Conservation (phyloP, 371 early-diverging fungal species). For the Gilbertella persicaria region DNA sequence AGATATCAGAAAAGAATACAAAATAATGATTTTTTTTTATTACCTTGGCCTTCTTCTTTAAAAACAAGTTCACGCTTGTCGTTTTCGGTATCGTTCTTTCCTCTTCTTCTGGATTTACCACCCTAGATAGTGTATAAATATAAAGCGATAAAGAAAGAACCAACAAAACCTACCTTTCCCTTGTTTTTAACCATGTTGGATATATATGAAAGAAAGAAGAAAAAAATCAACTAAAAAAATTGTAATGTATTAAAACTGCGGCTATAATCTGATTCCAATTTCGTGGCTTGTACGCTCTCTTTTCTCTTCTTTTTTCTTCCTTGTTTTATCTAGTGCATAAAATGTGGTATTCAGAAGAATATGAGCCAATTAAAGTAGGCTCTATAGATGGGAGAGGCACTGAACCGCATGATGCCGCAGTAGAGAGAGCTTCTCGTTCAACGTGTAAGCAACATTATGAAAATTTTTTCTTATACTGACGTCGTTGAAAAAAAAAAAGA, state of each 20-base stretch:
- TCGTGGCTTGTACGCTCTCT: constrained; percentile 26
- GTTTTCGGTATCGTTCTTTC: constrained; percentile 96
- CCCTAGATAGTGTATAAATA: constrained; percentile 57
- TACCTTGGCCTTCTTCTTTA: constrained; percentile 93
- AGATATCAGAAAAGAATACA: neutral
- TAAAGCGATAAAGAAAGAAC: neutral
- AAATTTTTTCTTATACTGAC: constrained; percentile 1
- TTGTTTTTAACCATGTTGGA: constrained; percentile 32
- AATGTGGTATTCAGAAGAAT: constrained; percentile 59
- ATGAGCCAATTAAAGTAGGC: constrained; percentile 57
- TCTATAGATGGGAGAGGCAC: constrained; percentile 59
- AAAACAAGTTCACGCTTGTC: constrained; percentile 95
- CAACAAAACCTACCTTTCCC: constrained; percentile 25
- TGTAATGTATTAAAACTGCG: constrained; percentile 22
- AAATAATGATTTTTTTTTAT: constrained; percentile 2
- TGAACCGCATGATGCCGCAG: constrained; percentile 54
- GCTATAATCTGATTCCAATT: constrained; percentile 4
- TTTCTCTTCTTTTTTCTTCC: neutral
- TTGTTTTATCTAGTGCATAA: neutral
- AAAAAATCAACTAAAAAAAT: constrained; percentile 5
- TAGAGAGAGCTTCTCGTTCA: constrained; percentile 43
- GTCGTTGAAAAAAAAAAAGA: constrained; percentile 22
- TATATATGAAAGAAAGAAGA: constrained; percentile 9
- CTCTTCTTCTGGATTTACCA: constrained; percentile 95
- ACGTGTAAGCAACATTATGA: constrained; percentile 2